Percentiles rank a stretch among this genome's conserved stretches.
Evolutionary conservation across 1,284 basidiomycete genomes (phyloP).

Genomic region (Abortiporus biennis): DNA sequence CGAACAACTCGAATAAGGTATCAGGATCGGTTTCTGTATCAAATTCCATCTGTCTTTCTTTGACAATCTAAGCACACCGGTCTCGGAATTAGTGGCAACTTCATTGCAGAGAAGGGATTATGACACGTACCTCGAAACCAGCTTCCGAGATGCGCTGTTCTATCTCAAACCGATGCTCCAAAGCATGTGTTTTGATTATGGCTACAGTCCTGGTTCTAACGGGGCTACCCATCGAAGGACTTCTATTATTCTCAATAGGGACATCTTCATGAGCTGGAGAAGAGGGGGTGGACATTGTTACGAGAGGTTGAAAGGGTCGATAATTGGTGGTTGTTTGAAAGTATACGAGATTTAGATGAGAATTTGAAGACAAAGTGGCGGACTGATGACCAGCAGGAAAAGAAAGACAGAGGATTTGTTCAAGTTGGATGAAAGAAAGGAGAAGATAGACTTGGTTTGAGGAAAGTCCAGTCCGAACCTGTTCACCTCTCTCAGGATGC

Average conservation of each 20-base stretch:
- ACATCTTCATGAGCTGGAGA: slow-evolving; percentile 14
- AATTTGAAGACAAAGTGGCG: too few relatives aligned
- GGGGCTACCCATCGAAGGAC: slow-evolving; percentile 8
- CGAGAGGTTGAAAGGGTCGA: background rate
- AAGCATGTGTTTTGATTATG: slow-evolving; percentile 72
- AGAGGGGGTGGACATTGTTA: slow-evolving; percentile 19
- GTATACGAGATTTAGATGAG: too few relatives aligned
- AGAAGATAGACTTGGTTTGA: too few relatives aligned
- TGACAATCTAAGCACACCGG: slow-evolving; percentile 53
- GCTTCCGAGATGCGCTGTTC: slow-evolving; percentile 70
- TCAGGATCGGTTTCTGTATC: slow-evolving; percentile 74
- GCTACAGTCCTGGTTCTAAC: slow-evolving; percentile 61
- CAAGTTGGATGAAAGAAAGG: too few relatives aligned
- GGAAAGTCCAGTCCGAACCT: too few relatives aligned
- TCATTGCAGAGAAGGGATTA: background rate
- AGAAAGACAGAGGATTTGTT: too few relatives aligned
- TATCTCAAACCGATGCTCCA: slow-evolving; percentile 66
- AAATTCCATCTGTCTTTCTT: slow-evolving; percentile 80
- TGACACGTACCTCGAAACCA: slow-evolving; percentile 59
- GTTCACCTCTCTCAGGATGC: too few relatives aligned
- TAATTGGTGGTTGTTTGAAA: background rate
- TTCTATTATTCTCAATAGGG: slow-evolving; percentile 10
- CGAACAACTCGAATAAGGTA: slow-evolving; percentile 68
- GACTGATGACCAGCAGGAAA: too few relatives aligned
- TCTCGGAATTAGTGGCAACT: background rate